These are phyloP conservation scores for Glycine soja DNA, from an alignment of 306 rosid species.

Conservation along the genomic window DNA sequence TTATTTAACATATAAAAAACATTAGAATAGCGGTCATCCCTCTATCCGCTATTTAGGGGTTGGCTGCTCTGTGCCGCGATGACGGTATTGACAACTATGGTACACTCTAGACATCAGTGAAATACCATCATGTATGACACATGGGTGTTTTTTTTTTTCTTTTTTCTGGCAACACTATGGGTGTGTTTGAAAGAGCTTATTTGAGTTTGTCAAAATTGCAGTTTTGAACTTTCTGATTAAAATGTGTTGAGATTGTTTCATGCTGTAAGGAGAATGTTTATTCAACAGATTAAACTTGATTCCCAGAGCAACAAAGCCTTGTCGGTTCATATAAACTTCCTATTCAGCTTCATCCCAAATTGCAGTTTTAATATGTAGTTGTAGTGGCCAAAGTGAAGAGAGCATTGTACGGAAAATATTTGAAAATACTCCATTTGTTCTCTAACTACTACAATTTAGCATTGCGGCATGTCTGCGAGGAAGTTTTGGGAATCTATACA, in stretches of 20 bases:
- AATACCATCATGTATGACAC: background rate
- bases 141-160: no score
- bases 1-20: no score
- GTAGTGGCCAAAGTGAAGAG: background rate
- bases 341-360: background rate
- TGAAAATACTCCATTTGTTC: background rate
- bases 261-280: constrained; percentile 1
- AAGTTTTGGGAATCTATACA: no score
- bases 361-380: background rate
- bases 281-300: background rate
- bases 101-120: constrained; percentile 26
- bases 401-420: no score
- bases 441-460: no score
- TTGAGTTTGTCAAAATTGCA: background rate
- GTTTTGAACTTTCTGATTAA: background rate
- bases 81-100: background rate
- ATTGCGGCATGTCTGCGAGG: no score
- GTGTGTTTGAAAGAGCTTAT: background rate
- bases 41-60: no score
- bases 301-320: background rate
- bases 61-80: no score
- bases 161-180: no score
- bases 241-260: constrained; percentile 9
- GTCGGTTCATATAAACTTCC: background rate
- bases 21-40: no score